Evolutionary conservation across 2,329 filamentous ascomycete genomes (phyloP), one percentile per base, ranked within the genome.

Genomic region (Chrysosporium queenslandicum): DNA sequence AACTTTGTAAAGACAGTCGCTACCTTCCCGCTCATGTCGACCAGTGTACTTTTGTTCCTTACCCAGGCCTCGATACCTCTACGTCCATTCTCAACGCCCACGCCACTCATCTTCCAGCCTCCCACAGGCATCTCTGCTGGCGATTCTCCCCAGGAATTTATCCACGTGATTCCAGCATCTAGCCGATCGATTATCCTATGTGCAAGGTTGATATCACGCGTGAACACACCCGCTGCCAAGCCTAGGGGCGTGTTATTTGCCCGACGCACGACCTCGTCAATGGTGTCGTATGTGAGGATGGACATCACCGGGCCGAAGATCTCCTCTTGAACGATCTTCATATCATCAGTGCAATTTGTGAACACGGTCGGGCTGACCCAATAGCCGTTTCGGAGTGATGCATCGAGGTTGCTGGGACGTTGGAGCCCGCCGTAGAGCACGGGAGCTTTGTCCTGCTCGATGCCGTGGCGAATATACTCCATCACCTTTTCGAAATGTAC

Each of bases 91-190:
- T 94, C 88, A 1, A 94, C 82, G 0, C 88, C 88, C 8, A 94
- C 71, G 30, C 89, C 89, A 64, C 87, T 94, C 76, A 86, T 78
- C 74, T 94, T 94, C 89, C 88, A 94, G 0, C 88, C 88, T 8
- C 88, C 88, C 0, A 94, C 88, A 2, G 85, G 85, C 89, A 94
- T 94, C 74, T 94, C 88, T 0, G 89, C 87, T 0, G 88, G 88
- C 46, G 79, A 84, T 72, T 94, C 88, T n/a, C 89, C 88, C 89
- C 89, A 94, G 0, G 86, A 89, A 67, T 94, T 94, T 49, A 94
- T 77, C 88, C 88, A 94, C 1, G 87, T 94, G 62, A 94, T 94
- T 30, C 88, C 88, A 0, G 87, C 87, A 64, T 94, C 78, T 4
- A 94, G 72, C 62, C 80, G 76, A 21, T 78, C 76, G 39, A 91